phyloP scores from a whole-genome alignment of 2,329 filamentous ascomycete species.

The Colletotrichum brevisporum region DNA sequence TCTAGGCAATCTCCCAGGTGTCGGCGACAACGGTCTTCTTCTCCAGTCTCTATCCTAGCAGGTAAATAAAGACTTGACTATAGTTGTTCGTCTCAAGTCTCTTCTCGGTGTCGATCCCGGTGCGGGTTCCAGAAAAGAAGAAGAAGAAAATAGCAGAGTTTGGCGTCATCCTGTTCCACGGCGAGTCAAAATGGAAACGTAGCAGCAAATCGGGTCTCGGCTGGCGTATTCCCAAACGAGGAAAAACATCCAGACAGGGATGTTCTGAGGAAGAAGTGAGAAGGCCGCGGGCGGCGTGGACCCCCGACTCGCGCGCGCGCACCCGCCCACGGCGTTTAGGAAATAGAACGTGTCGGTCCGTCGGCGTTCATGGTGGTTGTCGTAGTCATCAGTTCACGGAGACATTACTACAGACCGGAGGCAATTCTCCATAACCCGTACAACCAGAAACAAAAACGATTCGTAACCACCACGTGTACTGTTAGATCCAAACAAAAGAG shows the following conservation, averaged over 20 bases:
- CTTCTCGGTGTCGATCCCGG: neutral
- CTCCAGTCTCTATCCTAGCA: neutral
- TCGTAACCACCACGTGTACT: conserved; percentile 18
- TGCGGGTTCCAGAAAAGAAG: neutral
- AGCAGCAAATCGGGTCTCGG: conserved; percentile 7
- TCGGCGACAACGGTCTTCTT: too few relatives aligned
- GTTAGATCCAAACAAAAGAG: conserved; percentile 8
- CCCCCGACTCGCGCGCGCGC: neutral
- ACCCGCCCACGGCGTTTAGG: neutral
- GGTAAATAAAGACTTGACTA: too few relatives aligned
- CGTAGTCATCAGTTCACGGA: neutral
- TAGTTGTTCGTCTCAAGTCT: neutral
- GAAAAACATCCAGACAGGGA: conserved; percentile 20
- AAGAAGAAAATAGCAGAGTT: neutral
- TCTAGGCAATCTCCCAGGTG: neutral
- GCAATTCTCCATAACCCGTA: too few relatives aligned
- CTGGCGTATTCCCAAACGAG: conserved; percentile 4
- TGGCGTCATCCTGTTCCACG: neutral
- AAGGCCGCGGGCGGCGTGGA: neutral
- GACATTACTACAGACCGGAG: neutral
- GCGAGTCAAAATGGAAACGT: neutral
- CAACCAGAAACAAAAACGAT: conserved; percentile 1
- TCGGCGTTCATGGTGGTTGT: neutral
- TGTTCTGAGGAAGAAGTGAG: neutral
- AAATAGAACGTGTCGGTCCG: neutral